A percentile compares a stretch with the other conserved stretches of the same genome.
Conservation (phyloP, 116 monocot genomes). For the Cymodocea nodosa region DNA sequence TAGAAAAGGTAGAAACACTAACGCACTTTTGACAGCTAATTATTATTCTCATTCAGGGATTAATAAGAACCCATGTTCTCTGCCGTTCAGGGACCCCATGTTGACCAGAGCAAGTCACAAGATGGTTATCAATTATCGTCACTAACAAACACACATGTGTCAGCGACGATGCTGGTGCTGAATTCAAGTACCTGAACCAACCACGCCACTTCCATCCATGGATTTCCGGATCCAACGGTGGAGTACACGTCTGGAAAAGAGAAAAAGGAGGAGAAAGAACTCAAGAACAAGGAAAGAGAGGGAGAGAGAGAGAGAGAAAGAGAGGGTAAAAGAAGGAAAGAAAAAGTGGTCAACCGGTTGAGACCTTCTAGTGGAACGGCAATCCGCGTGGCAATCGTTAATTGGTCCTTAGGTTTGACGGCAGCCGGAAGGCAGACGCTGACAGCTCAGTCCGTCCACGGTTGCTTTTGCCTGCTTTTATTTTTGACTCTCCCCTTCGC, state of each 20-base stretch:
- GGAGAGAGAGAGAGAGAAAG: not conserved
- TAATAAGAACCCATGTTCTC: no score
- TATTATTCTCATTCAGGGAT: no score
- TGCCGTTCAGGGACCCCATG: no score
- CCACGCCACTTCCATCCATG: not conserved
- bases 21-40: no score
- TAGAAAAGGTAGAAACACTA: no score
- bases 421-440: not conserved
- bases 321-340: no score
- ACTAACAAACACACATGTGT: no score
- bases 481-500: constrained; percentile 5
- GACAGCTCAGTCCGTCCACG: constrained; percentile 10
- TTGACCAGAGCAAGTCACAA: no score
- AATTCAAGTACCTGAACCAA: no score
- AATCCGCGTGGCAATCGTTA: not conserved
- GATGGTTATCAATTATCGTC: no score
- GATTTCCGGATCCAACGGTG: constrained; percentile 3
- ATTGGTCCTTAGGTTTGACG: constrained; percentile 5
- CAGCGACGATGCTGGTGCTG: no score
- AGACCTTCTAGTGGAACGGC: not conserved
- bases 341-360: constrained; percentile 1
- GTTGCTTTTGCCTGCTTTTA: not conserved
- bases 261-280: no score
- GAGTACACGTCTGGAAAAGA: not conserved
- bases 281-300: not conserved